phyloP scores from a whole-genome alignment of 2,329 filamentous ascomycete genomes.

The Aspergillus sergii region DNA sequence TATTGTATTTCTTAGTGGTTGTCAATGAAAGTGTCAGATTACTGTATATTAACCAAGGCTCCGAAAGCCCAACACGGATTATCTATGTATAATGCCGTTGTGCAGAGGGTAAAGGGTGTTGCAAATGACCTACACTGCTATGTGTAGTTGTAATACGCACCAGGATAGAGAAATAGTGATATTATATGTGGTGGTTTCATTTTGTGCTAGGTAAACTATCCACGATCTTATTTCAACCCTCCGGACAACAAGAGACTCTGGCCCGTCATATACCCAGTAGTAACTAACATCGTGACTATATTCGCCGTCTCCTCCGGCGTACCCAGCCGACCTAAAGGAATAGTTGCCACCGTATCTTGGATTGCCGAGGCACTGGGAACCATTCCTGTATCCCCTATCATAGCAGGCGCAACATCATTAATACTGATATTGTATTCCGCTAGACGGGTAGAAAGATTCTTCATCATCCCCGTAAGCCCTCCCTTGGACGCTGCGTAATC shows the following conservation, averaged over 20 bases:
- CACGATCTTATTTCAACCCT: slow-evolving; percentile 49
- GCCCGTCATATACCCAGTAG: slow-evolving; percentile 62
- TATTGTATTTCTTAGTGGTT: no score
- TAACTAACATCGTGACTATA: slow-evolving; percentile 62
- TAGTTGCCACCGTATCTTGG: slow-evolving; percentile 61
- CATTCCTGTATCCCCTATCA: slow-evolving; percentile 68
- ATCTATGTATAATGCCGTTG: no score
- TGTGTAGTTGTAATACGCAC: no score
- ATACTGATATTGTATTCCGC: slow-evolving; percentile 65
- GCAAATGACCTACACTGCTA: no score
- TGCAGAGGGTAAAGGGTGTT: no score
- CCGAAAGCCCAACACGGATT: no score
- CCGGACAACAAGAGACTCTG: slow-evolving; percentile 58
- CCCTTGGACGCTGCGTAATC: slow-evolving; percentile 63
- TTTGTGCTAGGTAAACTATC: not conserved
- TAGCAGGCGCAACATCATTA: slow-evolving; percentile 68
- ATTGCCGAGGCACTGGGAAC: slow-evolving; percentile 61
- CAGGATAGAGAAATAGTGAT: no score
- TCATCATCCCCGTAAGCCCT: slow-evolving; percentile 66
- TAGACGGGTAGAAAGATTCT: slow-evolving; percentile 62
- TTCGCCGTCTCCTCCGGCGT: slow-evolving; percentile 63
- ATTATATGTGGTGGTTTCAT: not conserved
- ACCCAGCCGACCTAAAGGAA: slow-evolving; percentile 62
- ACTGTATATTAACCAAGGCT: no score
- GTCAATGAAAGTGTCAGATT: no score